These are phyloP conservation scores for Hyaloscypha bicolor DNA, from an alignment of 495 filamentous ascomycete species.

Conservation along the genomic window DNA sequence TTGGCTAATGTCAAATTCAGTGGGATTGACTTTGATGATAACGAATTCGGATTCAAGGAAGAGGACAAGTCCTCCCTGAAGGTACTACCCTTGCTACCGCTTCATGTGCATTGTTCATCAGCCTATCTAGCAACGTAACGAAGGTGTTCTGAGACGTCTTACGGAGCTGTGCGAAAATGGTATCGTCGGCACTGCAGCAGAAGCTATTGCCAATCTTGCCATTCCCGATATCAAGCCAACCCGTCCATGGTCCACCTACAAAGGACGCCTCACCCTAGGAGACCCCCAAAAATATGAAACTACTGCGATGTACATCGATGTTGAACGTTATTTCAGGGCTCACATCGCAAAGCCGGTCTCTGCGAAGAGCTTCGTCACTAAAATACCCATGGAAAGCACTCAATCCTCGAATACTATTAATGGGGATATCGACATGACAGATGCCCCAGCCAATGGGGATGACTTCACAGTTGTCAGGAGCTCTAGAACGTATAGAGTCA, in stretches of 20 bases:
- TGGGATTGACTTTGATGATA: constrained; percentile 92
- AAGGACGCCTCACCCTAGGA: constrained; percentile 79
- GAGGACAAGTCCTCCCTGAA: constrained; percentile 79
- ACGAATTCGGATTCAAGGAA: constrained; percentile 89
- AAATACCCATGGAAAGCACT: constrained; percentile 43
- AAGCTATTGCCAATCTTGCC: constrained; percentile 76
- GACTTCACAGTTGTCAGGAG: constrained; percentile 68
- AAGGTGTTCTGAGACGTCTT: constrained; percentile 63
- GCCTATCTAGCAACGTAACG: constrained; percentile 60
- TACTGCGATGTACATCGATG: constrained; percentile 78
- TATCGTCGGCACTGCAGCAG: constrained; percentile 77
- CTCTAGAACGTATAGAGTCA: constrained; percentile 76
- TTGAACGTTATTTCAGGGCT: constrained; percentile 88
- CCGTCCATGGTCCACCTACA: constrained; percentile 73
- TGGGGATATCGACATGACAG: constrained; percentile 44
- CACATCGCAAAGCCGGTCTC: constrained; percentile 71
- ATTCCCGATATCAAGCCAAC: constrained; percentile 76
- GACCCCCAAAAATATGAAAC: constrained; percentile 67
- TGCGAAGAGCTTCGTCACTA: constrained; percentile 72
- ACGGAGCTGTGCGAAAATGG: constrained; percentile 61
- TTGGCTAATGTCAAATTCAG: constrained; percentile 43
- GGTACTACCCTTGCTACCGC: constrained; percentile 36
- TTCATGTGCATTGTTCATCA: not conserved
- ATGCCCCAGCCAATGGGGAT: constrained; percentile 34
- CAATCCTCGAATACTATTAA: constrained; percentile 52